phyloP scores from a whole-genome alignment of 179 eudicot genomes.

The Heliamphora pulchella region DNA sequence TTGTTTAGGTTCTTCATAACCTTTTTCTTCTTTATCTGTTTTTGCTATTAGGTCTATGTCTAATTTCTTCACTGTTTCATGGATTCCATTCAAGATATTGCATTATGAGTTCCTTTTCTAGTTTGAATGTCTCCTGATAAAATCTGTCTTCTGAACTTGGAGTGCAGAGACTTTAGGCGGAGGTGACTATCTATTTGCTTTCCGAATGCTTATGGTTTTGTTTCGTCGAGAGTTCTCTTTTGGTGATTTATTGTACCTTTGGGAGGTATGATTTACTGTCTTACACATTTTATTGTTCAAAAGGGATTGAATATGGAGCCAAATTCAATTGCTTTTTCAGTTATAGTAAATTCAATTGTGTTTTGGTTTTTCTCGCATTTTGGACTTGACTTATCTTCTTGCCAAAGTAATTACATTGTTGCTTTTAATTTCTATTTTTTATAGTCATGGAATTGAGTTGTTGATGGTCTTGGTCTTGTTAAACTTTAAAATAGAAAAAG shows the following conservation, averaged over 20 bases:
- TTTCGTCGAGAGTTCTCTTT: constrained; percentile 97
- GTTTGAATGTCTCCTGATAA: background rate
- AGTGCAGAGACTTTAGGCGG: constrained; percentile 81
- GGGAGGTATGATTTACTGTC: constrained; percentile 67
- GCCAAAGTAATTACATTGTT: background rate
- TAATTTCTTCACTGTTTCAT: background rate
- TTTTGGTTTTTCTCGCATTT: background rate
- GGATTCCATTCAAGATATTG: background rate
- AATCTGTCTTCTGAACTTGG: constrained; percentile 22
- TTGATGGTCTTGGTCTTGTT: constrained; percentile 5
- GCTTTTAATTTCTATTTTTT: background rate
- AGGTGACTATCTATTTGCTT: constrained; percentile 91
- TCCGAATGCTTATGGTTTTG: constrained; percentile 98
- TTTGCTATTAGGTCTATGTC: background rate
- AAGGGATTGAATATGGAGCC: background rate
- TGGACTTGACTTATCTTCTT: background rate
- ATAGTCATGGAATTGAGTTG: background rate
- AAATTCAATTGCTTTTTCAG: background rate
- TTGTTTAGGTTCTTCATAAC: background rate
- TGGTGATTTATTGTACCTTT: constrained; percentile 87
- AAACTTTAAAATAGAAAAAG: background rate
- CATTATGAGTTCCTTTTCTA: constrained; percentile 8
- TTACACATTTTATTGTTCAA: background rate
- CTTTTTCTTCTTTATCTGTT: background rate
- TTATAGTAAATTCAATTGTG: background rate